Conservation (phyloP, 495 filamentous ascomycete species). For the Xylaria flabelliformis region DNA sequence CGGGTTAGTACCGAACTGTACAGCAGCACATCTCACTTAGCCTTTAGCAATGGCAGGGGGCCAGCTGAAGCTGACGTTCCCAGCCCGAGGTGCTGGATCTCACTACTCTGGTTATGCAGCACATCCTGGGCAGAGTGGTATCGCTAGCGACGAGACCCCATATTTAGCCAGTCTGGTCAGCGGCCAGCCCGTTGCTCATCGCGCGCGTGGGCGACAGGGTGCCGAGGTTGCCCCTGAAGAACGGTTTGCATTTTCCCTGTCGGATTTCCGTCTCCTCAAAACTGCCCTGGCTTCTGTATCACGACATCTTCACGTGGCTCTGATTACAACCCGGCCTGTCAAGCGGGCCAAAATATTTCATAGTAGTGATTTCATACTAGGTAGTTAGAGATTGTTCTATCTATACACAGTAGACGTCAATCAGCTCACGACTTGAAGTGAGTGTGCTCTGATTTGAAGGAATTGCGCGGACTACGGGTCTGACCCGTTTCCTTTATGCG, state of each 20-base stretch:
- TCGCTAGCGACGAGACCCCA: constrained; percentile 22
- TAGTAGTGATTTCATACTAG: neutral
- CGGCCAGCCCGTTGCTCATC: constrained; percentile 22
- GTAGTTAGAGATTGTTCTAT: neutral
- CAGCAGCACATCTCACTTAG: neutral
- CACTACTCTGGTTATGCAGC: constrained; percentile 22
- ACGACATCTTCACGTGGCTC: constrained; percentile 30
- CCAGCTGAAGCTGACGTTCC: constrained; percentile 20
- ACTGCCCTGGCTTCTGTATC: constrained; percentile 25
- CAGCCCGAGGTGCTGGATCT: constrained; percentile 29
- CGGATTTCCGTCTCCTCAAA: constrained; percentile 15
- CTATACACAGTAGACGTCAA: neutral
- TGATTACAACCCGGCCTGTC: constrained; percentile 18
- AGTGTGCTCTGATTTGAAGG: neutral
- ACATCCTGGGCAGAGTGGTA: constrained; percentile 22
- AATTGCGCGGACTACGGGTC: neutral
- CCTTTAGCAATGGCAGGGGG: constrained; percentile 2
- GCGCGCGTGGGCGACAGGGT: constrained; percentile 21
- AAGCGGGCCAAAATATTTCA: neutral
- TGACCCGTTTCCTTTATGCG: neutral
- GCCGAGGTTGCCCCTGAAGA: constrained; percentile 26
- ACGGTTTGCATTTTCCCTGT: constrained; percentile 22
- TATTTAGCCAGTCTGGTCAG: constrained; percentile 24
- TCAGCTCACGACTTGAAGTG: neutral
- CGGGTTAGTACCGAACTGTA: neutral